Evolutionary conservation across 331 rosid genomes (phyloP), one percentile per base, ranked within the genome.

Genomic region (Erythrophleum ivorense): DNA sequence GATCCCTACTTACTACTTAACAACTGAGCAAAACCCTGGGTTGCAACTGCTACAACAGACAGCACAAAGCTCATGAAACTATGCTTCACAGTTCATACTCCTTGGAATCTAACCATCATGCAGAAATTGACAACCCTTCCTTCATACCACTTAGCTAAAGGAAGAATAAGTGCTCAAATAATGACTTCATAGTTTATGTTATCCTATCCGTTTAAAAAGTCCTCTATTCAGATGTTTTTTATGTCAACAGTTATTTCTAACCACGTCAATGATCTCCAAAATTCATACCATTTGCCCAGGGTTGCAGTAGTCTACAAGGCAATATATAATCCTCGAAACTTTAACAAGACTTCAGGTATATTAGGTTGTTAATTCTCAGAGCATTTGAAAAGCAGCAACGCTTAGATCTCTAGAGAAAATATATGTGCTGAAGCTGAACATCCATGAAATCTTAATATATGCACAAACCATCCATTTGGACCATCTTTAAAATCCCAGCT

Each of bases 331-430:
- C 68, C 80, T 62, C 18, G 43, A 52, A 24, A 52, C 43, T 65
- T 76, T 48, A 67, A 59, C 79, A 73, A 83, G 38, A 82, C 41
- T 50, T 15, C 46, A 62, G 74, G 45, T 41, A 49, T 15, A n/a
- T 62, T 41, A 54, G 71, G 64, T 72, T 31, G 50, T 36, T 58
- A 36, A 60, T 63, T 10, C 15, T 7, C 55, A 13, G 65, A 71
- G 71, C 78, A 55, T 71, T 76, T 79, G 70, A 77, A 65, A 75
- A 75, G 36, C 46, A 84, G 11, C 67, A 55, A 57, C 62, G 71
- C 38, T 50, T 64, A 6, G 59, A 58, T 34, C 38, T 69, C 40
- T 12, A 18, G 7, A 66, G 33, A 66, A 11, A 70, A 71, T 12
- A 46, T 14, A 29, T 48, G n/a, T 71, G 43, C 58, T 71, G 9